Conservation (phyloP, 2,329 filamentous ascomycete genomes). For the Helotiales sp. region DNA sequence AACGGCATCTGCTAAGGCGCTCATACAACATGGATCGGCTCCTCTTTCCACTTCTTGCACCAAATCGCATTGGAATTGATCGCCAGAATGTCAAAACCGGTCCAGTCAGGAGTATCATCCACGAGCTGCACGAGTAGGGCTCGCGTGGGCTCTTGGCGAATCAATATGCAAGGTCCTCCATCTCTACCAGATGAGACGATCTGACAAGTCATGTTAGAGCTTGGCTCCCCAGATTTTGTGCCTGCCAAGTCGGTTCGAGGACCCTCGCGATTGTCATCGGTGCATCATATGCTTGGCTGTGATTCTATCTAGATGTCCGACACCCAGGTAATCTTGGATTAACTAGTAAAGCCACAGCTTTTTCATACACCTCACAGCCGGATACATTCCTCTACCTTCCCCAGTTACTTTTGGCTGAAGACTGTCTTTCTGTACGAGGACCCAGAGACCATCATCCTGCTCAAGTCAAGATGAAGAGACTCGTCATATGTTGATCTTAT, state of each 20-base stretch:
- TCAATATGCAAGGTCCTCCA: not conserved
- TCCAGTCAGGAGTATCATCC: not conserved
- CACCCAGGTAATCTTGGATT: not conserved
- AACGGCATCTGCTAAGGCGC: conserved; percentile 19
- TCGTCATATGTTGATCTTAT: conserved; percentile 26
- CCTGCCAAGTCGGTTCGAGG: not conserved
- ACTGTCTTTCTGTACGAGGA: not conserved
- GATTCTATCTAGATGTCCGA: not conserved
- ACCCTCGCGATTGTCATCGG: not conserved
- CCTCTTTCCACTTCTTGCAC: conserved; percentile 7
- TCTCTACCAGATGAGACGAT: conserved; percentile 22
- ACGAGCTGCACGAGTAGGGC: not conserved
- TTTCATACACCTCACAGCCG: not conserved
- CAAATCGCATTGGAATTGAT: conserved; percentile 21
- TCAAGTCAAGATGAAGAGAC: conserved; percentile 1
- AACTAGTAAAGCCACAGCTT: not conserved
- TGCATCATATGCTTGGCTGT: not conserved
- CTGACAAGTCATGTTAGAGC: conserved; percentile 23
- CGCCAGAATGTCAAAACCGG: conserved; percentile 14
- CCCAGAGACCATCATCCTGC: not conserved
- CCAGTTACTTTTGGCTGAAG: not conserved
- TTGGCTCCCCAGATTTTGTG: conserved; percentile 10
- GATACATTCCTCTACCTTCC: not conserved
- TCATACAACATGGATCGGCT: conserved; percentile 16
- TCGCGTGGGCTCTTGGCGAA: conserved; percentile 12